Evolutionary conservation across 192 early-diverging fungal species (phyloP).

Genomic region (Coemansia sp.): DNA sequence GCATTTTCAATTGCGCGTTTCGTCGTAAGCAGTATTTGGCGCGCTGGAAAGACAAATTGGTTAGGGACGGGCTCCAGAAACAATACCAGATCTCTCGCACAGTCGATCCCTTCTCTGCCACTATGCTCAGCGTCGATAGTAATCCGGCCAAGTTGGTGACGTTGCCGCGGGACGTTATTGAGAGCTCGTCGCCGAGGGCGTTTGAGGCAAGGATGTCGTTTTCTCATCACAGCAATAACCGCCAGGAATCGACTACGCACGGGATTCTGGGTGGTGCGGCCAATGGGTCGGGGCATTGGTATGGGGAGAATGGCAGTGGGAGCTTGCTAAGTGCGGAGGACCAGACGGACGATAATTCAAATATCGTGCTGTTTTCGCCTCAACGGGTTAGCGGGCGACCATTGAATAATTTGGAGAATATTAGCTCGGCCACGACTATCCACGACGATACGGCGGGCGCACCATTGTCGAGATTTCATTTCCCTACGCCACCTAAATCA

Average conservation of each 20-base stretch:
- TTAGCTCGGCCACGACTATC: slow-evolving; percentile 43
- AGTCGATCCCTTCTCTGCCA: slow-evolving; percentile 35
- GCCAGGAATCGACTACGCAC: slow-evolving; percentile 8
- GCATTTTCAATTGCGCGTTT: slow-evolving; percentile 44
- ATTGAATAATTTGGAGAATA: slow-evolving; percentile 25
- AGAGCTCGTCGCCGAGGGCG: slow-evolving; percentile 9
- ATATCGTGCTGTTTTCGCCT: slow-evolving; percentile 38
- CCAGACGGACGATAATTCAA: slow-evolving; percentile 8
- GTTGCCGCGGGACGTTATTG: slow-evolving; percentile 21
- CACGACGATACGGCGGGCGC: slow-evolving; percentile 18
- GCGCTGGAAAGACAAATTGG: slow-evolving; percentile 47
- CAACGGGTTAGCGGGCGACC: neutral
- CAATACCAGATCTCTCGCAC: slow-evolving; percentile 50
- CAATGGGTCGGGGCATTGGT: too few relatives aligned
- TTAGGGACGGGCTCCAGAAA: slow-evolving; percentile 47
- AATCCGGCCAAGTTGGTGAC: slow-evolving; percentile 25
- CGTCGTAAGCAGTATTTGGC: slow-evolving; percentile 30
- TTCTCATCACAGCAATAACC: slow-evolving; percentile 15
- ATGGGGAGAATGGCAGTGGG: neutral
- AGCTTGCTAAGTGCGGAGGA: slow-evolving; percentile 19
- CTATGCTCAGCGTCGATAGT: slow-evolving; percentile 32
- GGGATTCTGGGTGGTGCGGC: neutral
- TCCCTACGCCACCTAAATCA: slow-evolving; percentile 15
- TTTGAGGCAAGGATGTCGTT: slow-evolving; percentile 42
- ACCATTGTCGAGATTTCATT: slow-evolving; percentile 20